Percentiles rank a stretch among this genome's conserved stretches.
Evolutionary conservation across 1,139 yeast species (phyloP).

Genomic region (Kurtzmaniella quercitrusa): DNA sequence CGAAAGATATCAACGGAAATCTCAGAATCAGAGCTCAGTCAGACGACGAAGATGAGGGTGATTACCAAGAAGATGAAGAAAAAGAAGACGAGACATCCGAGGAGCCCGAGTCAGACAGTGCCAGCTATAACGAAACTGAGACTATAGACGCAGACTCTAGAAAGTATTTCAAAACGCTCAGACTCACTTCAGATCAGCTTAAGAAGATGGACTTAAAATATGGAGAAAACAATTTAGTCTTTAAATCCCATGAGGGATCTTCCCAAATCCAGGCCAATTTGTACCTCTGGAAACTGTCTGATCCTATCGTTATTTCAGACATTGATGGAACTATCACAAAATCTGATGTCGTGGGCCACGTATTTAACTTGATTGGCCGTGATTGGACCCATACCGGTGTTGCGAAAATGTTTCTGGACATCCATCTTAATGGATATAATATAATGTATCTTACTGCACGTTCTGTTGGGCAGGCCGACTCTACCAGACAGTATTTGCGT

Average conservation of each 20-base stretch:
- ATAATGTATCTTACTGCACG: conserved; percentile 92
- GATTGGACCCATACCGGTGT: conserved; percentile 99
- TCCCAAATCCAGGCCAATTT: conserved; percentile 73
- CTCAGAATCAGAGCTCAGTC: conserved; percentile 49
- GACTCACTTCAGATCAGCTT: conserved; percentile 89
- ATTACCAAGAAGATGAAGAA: conserved; percentile 9
- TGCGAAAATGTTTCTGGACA: conserved; percentile 84
- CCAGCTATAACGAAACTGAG: conserved; percentile 2
- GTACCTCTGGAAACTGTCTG: conserved; percentile 78
- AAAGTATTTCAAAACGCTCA: conserved; percentile 76
- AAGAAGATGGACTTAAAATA: conserved; percentile 65
- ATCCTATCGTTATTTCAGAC: conserved; percentile 93
- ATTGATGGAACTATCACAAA: conserved; percentile 98
- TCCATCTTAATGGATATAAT: conserved; percentile 82
- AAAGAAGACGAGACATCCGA: background rate
- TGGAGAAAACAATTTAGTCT: conserved; percentile 77
- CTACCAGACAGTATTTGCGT: conserved; percentile 78
- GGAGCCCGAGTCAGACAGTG: background rate
- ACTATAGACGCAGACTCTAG: conserved; percentile 14
- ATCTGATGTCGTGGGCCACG: conserved; percentile 97
- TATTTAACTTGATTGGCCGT: conserved; percentile 85
- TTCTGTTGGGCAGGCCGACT: conserved; percentile 93
- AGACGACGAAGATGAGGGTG: conserved; percentile 13
- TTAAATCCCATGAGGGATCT: conserved; percentile 77
- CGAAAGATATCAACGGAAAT: conserved; percentile 68